Percentiles rank a stretch among this genome's conserved stretches.
phyloP scores from a whole-genome alignment of 2,329 filamentous ascomycete genomes.

The Colletotrichum ledebouriae region DNA sequence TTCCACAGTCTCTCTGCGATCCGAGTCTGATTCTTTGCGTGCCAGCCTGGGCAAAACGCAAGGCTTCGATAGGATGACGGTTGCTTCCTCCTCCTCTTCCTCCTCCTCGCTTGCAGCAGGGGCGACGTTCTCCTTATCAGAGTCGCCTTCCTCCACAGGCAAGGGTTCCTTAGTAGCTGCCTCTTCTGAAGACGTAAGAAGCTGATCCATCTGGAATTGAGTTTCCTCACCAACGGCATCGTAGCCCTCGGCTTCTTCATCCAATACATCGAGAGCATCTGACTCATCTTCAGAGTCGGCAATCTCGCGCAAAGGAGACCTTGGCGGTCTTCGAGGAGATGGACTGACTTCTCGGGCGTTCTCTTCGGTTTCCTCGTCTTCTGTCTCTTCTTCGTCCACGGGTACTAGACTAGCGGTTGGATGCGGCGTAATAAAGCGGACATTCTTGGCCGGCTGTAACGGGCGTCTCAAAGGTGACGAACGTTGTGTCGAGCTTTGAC shows the following conservation, averaged over 20 bases:
- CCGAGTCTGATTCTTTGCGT: conserved; percentile 2
- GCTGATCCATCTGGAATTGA: conserved; percentile 37
- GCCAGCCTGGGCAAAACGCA: conserved; percentile 17
- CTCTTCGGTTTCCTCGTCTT: conserved; percentile 34
- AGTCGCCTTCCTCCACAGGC: conserved; percentile 33
- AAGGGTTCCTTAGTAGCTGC: conserved; percentile 19
- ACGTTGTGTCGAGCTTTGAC: conserved; percentile 33
- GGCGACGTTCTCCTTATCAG: conserved; percentile 40
- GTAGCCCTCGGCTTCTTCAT: conserved; percentile 42
- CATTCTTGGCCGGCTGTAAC: conserved; percentile 43
- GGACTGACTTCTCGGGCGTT: conserved; percentile 25
- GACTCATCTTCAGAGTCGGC: conserved; percentile 64
- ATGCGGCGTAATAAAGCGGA: conserved; percentile 42
- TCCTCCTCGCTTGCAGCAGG: conserved; percentile 28
- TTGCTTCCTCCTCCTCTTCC: conserved; percentile 32
- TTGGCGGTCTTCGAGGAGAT: conserved; percentile 29
- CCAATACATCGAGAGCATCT: conserved; percentile 36
- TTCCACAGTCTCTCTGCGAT: conserved; percentile 39
- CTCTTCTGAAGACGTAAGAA: conserved; percentile 41
- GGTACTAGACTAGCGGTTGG: conserved; percentile 31
- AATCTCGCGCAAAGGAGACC: conserved; percentile 54
- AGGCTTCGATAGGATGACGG: conserved; percentile 32
- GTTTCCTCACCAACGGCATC: conserved; percentile 42
- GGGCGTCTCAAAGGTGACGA: conserved; percentile 43
- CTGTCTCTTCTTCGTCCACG: conserved; percentile 28